Evolutionary conservation across 2,329 filamentous ascomycete species (phyloP).

Genomic region (Niveomyces coronatus): DNA sequence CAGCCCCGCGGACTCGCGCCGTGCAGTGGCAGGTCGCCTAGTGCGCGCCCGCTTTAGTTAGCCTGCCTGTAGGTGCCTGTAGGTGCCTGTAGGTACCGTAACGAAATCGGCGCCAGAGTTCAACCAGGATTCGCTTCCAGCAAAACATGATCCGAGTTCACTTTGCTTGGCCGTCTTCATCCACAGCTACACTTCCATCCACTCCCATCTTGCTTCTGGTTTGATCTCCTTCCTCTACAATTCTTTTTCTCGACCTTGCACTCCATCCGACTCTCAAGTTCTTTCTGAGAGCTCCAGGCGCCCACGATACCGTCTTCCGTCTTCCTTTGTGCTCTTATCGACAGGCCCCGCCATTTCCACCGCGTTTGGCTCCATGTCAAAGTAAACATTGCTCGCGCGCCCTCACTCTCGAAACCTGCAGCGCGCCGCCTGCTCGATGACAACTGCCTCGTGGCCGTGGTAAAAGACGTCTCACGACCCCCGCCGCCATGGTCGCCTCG

Average conservation of each 20-base stretch:
- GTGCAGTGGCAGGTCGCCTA: too few relatives aligned
- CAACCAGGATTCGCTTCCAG: background rate
- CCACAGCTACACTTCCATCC: background rate
- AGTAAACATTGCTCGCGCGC: too few relatives aligned
- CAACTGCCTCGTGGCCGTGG: too few relatives aligned
- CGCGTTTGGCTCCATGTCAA: conserved; percentile 3
- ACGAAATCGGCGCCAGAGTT: conserved; percentile 6
- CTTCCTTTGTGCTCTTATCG: background rate
- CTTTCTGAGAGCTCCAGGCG: too few relatives aligned
- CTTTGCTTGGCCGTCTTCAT: background rate
- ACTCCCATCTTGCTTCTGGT: background rate
- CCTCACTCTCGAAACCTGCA: too few relatives aligned
- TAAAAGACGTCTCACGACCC: background rate
- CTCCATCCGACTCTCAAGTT: background rate
- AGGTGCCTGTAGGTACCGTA: too few relatives aligned
- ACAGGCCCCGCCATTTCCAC: conserved; percentile 5
- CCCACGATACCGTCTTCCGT: too few relatives aligned
- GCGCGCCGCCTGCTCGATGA: background rate
- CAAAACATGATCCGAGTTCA: conserved; percentile 5
- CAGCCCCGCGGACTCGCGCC: too few relatives aligned
- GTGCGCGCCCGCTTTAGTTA: too few relatives aligned
- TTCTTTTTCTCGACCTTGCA: background rate
- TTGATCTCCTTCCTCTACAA: background rate
- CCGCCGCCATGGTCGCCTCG: conserved; percentile 38
- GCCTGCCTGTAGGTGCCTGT: too few relatives aligned